phyloP scores from a whole-genome alignment of 768 basidiomycete species.

The Hebeloma cylindrosporum region DNA sequence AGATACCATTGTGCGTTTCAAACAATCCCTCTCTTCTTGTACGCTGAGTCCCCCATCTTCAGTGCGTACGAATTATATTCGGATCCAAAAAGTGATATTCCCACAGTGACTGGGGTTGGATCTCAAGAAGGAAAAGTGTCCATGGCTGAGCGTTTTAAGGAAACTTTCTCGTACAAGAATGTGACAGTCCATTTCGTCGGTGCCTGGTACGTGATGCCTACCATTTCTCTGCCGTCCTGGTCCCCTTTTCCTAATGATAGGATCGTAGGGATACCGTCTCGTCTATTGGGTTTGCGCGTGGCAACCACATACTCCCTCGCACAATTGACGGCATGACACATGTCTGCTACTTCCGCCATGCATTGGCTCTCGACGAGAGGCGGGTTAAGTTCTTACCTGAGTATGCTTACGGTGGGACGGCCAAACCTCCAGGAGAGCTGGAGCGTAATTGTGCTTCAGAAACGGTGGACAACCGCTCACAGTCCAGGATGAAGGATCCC shows the following conservation, averaged over 20 bases:
- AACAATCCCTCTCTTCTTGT: slow-evolving; percentile 1
- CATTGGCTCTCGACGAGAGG: slow-evolving; percentile 36
- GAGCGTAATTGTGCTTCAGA: too few relatives aligned
- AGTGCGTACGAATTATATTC: slow-evolving; percentile 21
- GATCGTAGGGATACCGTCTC: slow-evolving; percentile 40
- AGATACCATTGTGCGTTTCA: slow-evolving; percentile 21
- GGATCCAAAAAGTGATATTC: background rate
- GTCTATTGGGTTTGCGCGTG: slow-evolving; percentile 28
- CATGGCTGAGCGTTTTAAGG: slow-evolving; percentile 16
- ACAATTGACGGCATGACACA: slow-evolving; percentile 20
- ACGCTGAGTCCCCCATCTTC: background rate
- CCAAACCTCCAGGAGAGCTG: background rate
- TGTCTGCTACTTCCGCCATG: slow-evolving; percentile 36
- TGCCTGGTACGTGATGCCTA: slow-evolving; percentile 4
- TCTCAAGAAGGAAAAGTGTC: background rate
- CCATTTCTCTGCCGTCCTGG: too few relatives aligned
- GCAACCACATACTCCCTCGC: slow-evolving; percentile 16
- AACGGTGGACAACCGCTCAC: too few relatives aligned
- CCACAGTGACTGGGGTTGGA: background rate
- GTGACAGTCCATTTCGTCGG: slow-evolving; percentile 30
- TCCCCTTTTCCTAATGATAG: too few relatives aligned
- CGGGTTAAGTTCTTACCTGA: slow-evolving; percentile 36
- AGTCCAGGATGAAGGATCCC: too few relatives aligned
- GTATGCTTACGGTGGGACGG: slow-evolving; percentile 21
- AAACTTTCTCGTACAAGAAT: slow-evolving; percentile 19